These are phyloP conservation scores for Seiridium unicorne DNA, from an alignment of 2,329 filamentous ascomycete genomes.

Conservation along the genomic window DNA sequence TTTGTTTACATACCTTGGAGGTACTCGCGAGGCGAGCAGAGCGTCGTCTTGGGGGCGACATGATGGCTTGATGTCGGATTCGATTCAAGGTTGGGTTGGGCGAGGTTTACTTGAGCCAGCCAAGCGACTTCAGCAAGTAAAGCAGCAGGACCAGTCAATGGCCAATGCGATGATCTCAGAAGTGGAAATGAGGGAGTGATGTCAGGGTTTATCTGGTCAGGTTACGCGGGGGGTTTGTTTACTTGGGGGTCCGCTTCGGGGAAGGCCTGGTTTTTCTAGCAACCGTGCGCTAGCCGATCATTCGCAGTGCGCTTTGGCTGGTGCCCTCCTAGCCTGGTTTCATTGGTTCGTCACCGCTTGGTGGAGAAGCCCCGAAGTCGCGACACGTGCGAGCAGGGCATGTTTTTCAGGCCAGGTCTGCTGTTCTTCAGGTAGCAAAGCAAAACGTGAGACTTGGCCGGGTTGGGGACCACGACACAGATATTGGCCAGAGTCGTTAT, in stretches of 20 bases:
- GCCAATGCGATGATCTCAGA: constrained; percentile 7
- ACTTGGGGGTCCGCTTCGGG: constrained; percentile 1
- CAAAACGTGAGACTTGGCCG: too few species aligned
- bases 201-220: constrained; percentile 2
- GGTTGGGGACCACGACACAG: too few species aligned
- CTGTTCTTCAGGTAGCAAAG: too few species aligned
- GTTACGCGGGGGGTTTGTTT: constrained; percentile 7
- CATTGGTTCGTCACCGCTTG: too few species aligned
- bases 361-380: too few species aligned
- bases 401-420: too few species aligned
- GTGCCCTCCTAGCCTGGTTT: not conserved
- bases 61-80: constrained; percentile 17
- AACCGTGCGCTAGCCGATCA: not conserved
- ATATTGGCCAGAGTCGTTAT: too few species aligned
- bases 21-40: constrained; percentile 42
- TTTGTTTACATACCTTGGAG: constrained; percentile 32
- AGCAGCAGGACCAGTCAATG: constrained; percentile 8
- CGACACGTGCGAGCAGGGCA: too few species aligned
- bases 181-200: constrained; percentile 1
- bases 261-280: not conserved
- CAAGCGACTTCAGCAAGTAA: constrained; percentile 1
- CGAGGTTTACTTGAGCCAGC: constrained; percentile 3
- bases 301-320: not conserved
- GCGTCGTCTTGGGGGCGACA: constrained; percentile 34
- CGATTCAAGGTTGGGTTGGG: too few species aligned